Base-by-base conservation (phyloP, 306 rosid genomes). In the Casuarina glauca region DNA sequence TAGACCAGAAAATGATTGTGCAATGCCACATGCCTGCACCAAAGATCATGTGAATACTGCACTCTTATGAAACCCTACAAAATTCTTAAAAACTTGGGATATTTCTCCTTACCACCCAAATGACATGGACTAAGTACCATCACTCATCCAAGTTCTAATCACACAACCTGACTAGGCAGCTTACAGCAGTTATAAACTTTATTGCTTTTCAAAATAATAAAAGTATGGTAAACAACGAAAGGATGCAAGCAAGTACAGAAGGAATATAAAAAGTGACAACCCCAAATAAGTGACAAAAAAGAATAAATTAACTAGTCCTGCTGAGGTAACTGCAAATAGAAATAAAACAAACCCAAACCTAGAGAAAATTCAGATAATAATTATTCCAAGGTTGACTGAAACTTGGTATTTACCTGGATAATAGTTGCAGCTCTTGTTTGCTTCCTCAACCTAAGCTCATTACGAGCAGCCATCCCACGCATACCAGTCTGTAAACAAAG, bases 381-480 rank as follows among this genome's bases (percentile, higher is more conserved):
- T 53, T 71, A 55, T 69, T 60, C 32, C 69, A 63, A 55, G 35
- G 45, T 54, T 62, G 62, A 71, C 60, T 78, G 76, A 46, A 45
- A 66, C 26, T 15, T n/a, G 9, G 38, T 17, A 68, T 57, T 63
- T 78, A 95, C 99, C 93, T 95, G 97, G 78, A 95, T 86, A 72
- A 86, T 60, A 75, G 80, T 72, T 66, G 97, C 82, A 87, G 96
- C 97, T 55, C 74, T 75, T 17, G 81, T 85, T 80, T 53, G 82
- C 88, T 67, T 91, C 87, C 90, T 86, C 71, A 81, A 79, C 46
- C 78, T 83, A 50, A 95, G 94, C 70, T 88, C 94, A 80, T 86
- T 86, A 82, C 91, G 87, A 74, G 97, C 94, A 79, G 76, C 81
- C 97, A 86, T 85, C 73, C 91, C 92, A 2, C 90, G 86, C 79